These are phyloP conservation scores for Phytophthora rubi DNA, from an alignment of 352 stramenopile genomes.

Conservation along the genomic window DNA sequence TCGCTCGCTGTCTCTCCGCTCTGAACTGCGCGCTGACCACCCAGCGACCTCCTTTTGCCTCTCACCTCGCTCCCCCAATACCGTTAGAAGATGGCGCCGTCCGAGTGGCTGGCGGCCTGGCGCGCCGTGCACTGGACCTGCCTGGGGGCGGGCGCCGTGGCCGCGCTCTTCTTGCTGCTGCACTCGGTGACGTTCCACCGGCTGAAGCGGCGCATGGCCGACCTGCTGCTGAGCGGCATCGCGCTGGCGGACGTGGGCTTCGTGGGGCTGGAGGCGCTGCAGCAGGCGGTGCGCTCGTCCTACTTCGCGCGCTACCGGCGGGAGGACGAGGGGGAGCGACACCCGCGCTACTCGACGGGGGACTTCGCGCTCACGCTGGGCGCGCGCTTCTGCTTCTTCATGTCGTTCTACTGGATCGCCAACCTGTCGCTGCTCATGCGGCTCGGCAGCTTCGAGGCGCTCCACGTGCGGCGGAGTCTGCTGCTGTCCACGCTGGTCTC, in stretches of 20 bases:
- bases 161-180: constrained; percentile 63
- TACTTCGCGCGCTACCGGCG: constrained; percentile 53
- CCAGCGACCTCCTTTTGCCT: not conserved
- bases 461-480: constrained; percentile 58
- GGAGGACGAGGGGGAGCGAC: constrained; percentile 8
- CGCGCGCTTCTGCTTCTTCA: constrained; percentile 74
- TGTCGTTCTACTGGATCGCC: constrained; percentile 77
- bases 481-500: constrained; percentile 54
- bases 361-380: constrained; percentile 47
- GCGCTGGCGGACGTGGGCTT: constrained; percentile 66
- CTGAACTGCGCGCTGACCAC: constrained; percentile 13
- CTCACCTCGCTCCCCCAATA: not conserved
- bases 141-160: constrained; percentile 43
- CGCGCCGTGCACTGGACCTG: constrained; percentile 56
- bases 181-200: constrained; percentile 67
- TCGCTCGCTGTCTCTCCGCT: not conserved
- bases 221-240: constrained; percentile 74
- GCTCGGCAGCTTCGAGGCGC: constrained; percentile 56
- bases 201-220: constrained; percentile 69
- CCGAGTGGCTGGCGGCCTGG: constrained; percentile 53
- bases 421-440: constrained; percentile 78
- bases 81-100: constrained; percentile 4
- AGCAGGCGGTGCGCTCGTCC: constrained; percentile 47
- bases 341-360: constrained; percentile 4
- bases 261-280: constrained; percentile 51